phyloP scores from a whole-genome alignment of 2,329 filamentous ascomycete species.

The Fonsecaea monophora region DNA sequence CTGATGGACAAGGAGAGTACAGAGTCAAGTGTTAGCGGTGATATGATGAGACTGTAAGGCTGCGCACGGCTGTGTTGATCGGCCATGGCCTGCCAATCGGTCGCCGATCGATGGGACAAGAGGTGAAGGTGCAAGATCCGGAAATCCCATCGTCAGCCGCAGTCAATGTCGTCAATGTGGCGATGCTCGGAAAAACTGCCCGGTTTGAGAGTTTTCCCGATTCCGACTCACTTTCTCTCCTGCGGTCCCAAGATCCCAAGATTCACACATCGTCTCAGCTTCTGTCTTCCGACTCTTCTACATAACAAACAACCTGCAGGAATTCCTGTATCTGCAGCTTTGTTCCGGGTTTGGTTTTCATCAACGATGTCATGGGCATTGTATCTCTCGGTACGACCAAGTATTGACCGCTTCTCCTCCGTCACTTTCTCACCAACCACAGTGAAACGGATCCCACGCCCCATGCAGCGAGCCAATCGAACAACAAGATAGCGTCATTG shows the following conservation, averaged over 20 bases:
- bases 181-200: conserved; percentile 1
- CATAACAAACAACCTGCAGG: neutral
- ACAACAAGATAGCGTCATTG: conserved; percentile 26
- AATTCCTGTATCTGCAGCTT: neutral
- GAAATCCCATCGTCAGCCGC: neutral
- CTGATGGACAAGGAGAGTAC: neutral
- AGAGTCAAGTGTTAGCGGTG: neutral
- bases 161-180: neutral
- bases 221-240: neutral
- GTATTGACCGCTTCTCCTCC: conserved; percentile 30
- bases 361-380: conserved; percentile 14
- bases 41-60: neutral
- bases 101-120: conserved; percentile 10
- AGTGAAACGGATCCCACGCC: conserved; percentile 12
- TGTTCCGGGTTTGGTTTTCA: conserved; percentile 6
- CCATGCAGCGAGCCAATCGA: conserved; percentile 3
- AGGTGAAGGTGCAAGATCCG: neutral
- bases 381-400: neutral
- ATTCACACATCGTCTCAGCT: neutral
- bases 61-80: neutral
- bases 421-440: conserved; percentile 18
- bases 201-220: conserved; percentile 12
- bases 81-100: neutral
- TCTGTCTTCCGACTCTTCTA: neutral
- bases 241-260: neutral